Evolutionary conservation across 352 stramenopile genomes (phyloP).

Genomic region (Globisporangium apiculatum): DNA sequence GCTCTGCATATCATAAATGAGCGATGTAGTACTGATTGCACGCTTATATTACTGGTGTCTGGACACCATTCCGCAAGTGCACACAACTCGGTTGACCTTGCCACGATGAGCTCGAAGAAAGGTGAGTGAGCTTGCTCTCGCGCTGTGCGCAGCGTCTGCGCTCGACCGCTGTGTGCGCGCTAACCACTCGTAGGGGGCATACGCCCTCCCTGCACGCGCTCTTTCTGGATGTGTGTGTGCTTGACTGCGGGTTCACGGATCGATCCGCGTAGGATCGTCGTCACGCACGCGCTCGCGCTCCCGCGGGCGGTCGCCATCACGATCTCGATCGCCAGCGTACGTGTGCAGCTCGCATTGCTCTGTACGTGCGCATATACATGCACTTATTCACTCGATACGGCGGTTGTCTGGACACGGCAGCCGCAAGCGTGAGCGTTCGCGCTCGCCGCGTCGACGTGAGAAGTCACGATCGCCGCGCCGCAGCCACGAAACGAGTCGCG

Average conservation of each 20-base stretch:
- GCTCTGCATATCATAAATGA: too few species aligned
- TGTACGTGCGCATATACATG: not conserved
- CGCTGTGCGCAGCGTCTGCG: not conserved
- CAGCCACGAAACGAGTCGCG: not conserved
- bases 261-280: slow-evolving; percentile 16
- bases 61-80: too few species aligned
- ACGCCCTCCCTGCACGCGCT: slow-evolving; percentile 2
- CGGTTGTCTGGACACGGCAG: not conserved
- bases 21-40: too few species aligned
- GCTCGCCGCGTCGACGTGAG: slow-evolving; percentile 2
- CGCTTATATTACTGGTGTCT: too few species aligned
- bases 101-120: not conserved
- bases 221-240: slow-evolving; percentile 5
- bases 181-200: slow-evolving; percentile 11
- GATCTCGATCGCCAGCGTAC: slow-evolving; percentile 7
- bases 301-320: slow-evolving; percentile 19
- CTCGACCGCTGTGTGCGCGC: not conserved
- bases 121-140: not conserved
- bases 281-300: slow-evolving; percentile 17
- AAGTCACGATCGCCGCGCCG: slow-evolving; percentile 1
- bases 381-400: not conserved
- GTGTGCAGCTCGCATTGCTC: not conserved
- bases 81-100: too few species aligned
- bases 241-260: not conserved
- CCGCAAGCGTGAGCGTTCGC: slow-evolving; percentile 1